Evolutionary conservation across 1,284 basidiomycete species (phyloP).

Genomic region (Heterobasidion parviporum): DNA sequence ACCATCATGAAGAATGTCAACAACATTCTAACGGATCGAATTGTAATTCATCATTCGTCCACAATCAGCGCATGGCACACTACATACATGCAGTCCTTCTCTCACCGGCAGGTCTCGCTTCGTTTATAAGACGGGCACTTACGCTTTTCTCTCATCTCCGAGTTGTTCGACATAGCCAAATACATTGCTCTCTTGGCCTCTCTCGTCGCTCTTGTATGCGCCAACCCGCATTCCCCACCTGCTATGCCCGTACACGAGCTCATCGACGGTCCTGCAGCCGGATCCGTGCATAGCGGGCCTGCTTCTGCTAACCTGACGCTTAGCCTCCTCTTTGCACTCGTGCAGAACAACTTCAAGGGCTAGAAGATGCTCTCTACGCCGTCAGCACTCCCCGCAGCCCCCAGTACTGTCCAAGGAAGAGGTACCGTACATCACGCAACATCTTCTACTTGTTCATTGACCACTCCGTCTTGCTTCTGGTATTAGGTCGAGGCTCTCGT

Average conservation of each 20-base stretch:
- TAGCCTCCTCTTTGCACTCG: constrained; percentile 17
- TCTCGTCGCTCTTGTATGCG: neutral
- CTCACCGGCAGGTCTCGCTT: too few relatives aligned
- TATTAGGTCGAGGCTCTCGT: constrained; percentile 25
- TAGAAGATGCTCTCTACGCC: constrained; percentile 20
- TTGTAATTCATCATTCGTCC: too few relatives aligned
- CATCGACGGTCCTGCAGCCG: neutral
- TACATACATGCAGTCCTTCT: too few relatives aligned
- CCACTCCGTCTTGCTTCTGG: neutral
- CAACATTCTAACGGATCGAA: too few relatives aligned
- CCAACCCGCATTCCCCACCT: neutral
- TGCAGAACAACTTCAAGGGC: constrained; percentile 17
- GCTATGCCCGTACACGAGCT: constrained; percentile 12
- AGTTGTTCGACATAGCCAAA: too few relatives aligned
- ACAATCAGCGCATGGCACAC: too few relatives aligned
- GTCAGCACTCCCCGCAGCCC: constrained; percentile 20
- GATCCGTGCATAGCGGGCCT: constrained; percentile 11
- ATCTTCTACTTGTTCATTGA: neutral
- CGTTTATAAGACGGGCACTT: too few relatives aligned
- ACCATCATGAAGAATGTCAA: too few relatives aligned
- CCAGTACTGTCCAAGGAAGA: constrained; percentile 20
- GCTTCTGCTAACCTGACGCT: constrained; percentile 9
- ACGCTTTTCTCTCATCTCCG: too few relatives aligned
- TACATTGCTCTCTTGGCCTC: too few relatives aligned
- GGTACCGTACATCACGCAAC: constrained; percentile 14